phyloP scores from a whole-genome alignment of 257 asterid species.

The Ocimum tenuiflorum region DNA sequence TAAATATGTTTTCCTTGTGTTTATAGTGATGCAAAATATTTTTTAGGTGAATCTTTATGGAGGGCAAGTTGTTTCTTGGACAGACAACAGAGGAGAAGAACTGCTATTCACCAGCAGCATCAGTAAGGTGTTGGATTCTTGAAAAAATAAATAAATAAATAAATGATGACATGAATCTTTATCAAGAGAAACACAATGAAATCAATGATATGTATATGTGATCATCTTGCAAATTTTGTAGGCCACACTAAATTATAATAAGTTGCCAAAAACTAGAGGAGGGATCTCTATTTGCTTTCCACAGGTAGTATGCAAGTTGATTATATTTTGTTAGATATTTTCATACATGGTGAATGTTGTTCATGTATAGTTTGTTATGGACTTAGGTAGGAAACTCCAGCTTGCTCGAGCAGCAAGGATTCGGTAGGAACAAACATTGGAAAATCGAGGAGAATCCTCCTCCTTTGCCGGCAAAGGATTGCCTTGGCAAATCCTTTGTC shows the following conservation, averaged over 20 bases:
- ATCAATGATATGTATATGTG: background rate
- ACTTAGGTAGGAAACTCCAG: constrained; percentile 57
- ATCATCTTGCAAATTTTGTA: constrained; percentile 19
- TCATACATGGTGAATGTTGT: background rate
- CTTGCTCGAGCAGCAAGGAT: constrained; percentile 65
- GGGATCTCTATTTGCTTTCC: constrained; percentile 84
- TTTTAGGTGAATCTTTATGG: constrained; percentile 73
- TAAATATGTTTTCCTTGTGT: too few species aligned
- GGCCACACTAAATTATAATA: constrained; percentile 66
- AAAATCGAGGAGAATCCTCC: constrained; percentile 66
- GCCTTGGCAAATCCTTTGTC: constrained; percentile 53
- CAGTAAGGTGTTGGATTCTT: constrained; percentile 65
- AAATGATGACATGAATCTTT: background rate
- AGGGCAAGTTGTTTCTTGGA: constrained; percentile 83
- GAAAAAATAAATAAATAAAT: too few species aligned
- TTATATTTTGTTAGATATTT: background rate
- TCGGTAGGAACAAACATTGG: constrained; percentile 69
- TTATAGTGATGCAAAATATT: background rate
- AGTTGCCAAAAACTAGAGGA: constrained; percentile 75
- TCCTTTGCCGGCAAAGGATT: constrained; percentile 41
- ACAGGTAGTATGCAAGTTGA: constrained; percentile 56
- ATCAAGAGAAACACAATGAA: background rate
- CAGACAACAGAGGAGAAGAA: constrained; percentile 78
- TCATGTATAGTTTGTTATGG: constrained; percentile 9
- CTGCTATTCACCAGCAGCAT: constrained; percentile 69